These are phyloP conservation scores for Diatrype stigma DNA, from an alignment of 2,329 filamentous ascomycete species.

Conservation along the genomic window DNA sequence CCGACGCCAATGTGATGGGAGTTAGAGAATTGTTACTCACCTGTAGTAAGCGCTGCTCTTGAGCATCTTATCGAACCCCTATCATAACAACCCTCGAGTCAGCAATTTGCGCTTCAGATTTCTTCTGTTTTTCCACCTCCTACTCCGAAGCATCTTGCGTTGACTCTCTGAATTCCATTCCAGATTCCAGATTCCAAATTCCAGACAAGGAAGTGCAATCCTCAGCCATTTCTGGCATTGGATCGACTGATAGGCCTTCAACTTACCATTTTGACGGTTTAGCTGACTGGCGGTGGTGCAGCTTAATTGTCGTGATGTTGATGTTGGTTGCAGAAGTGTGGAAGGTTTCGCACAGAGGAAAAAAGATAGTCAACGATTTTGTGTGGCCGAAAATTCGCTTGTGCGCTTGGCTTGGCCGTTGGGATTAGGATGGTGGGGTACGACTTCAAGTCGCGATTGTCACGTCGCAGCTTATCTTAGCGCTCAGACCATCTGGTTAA, in stretches of 20 bases:
- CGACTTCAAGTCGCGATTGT: no score
- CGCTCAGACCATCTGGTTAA: no score
- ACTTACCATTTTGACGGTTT: slow-evolving; percentile 69
- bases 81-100: slow-evolving; percentile 68
- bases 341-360: slow-evolving; percentile 7
- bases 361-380: slow-evolving; percentile 25
- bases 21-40: slow-evolving; percentile 48
- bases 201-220: slow-evolving; percentile 14
- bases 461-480: no score
- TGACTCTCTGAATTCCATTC: slow-evolving; percentile 57
- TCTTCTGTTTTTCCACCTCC: slow-evolving; percentile 38
- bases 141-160: slow-evolving; percentile 97
- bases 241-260: slow-evolving; percentile 31
- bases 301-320: slow-evolving; percentile 15
- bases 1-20: neutral
- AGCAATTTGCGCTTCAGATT: slow-evolving; percentile 99
- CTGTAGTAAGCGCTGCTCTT: slow-evolving; percentile 99
- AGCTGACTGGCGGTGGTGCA: slow-evolving; percentile 34
- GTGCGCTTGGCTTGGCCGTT: neutral
- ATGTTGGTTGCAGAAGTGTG: slow-evolving; percentile 1
- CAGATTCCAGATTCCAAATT: slow-evolving; percentile 35
- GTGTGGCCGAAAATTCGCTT: slow-evolving; percentile 35
- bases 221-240: slow-evolving; percentile 26
- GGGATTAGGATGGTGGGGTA: slow-evolving; percentile 27
- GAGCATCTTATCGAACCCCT: slow-evolving; percentile 90